Base-by-base conservation (phyloP, 331 rosid species). In the Arachis monticola region DNA sequence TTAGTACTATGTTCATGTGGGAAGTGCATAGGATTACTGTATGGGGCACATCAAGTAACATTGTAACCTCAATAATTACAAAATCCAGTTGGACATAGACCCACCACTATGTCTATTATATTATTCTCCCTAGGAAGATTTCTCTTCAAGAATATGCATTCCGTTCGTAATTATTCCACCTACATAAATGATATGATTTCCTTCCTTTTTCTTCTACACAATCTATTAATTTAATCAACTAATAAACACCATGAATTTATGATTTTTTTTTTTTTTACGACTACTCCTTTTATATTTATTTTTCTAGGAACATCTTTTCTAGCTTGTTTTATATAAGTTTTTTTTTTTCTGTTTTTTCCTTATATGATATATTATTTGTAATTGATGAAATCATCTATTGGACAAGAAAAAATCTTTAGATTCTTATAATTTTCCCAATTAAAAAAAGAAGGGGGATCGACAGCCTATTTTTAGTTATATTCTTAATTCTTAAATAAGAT, bases 91-190 rank as follows among this genome's bases (percentile, higher is more conserved):
- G 82, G 67, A 41, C 58, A 79, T 74, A 56, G 90, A 69, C 88
- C 90, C 87, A 87, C 90, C 85, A 79, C 76, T 67, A 57, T 32
- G 64, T 78, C 67, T 53, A 35, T 35, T 35, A 3, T 35, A 76
- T 80, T 78, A 78, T 75, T 81, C 87, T 79, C 81, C 83, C 83
- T 72, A 85, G 27, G 80, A 81, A 81, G 84, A 89, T 89, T 84
- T 79, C 51, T 76, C 64, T 45, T 44, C 44, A 69, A 67, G 66
- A 76, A 72, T 77, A 67, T 59, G 71, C 74, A 53, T 60, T 73
- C 75, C 10, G 41, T 65, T 71, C 32, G 63, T 64, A 77, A 84
- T 80, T 60, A 84, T 84, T 79, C 80, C 62, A 5, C 1, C 8
- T 8, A 35, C 4, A 35, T 35, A 35, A 2, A 35, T 22, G 27